phyloP scores from a whole-genome alignment of 2,329 filamentous ascomycete genomes.

The Chalara sp. region DNA sequence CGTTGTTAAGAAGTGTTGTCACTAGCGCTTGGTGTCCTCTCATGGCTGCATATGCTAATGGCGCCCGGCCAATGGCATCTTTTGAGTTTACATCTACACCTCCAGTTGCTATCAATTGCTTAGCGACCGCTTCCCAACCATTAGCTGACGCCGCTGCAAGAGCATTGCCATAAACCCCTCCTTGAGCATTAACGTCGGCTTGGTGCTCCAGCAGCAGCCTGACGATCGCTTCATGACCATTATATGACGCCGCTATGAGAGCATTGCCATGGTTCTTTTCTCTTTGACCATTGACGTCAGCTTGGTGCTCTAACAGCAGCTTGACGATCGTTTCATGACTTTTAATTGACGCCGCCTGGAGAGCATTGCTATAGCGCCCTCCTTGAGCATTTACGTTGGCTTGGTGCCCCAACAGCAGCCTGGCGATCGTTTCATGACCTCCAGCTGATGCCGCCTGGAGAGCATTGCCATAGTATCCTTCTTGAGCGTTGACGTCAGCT shows the following conservation, averaged over 20 bases:
- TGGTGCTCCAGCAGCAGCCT: constrained; percentile 2
- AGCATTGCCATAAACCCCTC: constrained; percentile 1
- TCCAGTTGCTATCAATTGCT: neutral
- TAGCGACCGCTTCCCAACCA: neutral
- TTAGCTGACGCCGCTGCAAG: constrained; percentile 2
- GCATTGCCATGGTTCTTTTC: constrained; percentile 4
- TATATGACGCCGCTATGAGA: constrained; percentile 3
- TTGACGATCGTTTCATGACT: neutral
- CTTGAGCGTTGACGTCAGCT: constrained; percentile 6
- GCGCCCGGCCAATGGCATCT: neutral
- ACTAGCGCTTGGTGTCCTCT: neutral
- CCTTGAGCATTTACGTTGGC: constrained; percentile 6
- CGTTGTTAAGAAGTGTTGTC: neutral
- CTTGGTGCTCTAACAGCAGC: constrained; percentile 1
- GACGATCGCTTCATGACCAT: neutral
- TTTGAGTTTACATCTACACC: constrained; percentile 6
- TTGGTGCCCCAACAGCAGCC: neutral
- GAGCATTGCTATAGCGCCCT: constrained; percentile 7
- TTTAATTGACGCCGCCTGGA: constrained; percentile 1
- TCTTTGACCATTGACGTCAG: constrained; percentile 4
- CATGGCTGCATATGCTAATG: neutral
- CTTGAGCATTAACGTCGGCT: constrained; percentile 5
- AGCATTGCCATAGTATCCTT: constrained; percentile 5
- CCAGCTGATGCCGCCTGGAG: constrained; percentile 1
- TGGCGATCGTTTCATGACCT: neutral